A percentile compares a stretch with the other conserved stretches of the same genome.
phyloP scores from a whole-genome alignment of 164 flowering plant genomes.

The Malania oleifera region DNA sequence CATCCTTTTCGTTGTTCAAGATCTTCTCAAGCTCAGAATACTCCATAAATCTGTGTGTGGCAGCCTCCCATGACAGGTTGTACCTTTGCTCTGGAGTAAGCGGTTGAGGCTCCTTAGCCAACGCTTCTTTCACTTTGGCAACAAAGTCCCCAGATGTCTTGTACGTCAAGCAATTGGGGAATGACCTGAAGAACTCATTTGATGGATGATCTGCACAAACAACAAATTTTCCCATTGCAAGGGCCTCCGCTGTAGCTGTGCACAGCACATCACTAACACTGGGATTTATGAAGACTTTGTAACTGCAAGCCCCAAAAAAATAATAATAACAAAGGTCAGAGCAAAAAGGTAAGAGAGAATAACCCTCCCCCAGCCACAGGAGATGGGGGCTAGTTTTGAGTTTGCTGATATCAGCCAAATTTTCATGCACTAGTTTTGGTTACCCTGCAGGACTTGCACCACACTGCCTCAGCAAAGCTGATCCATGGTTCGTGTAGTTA shows the following conservation, averaged over 20 bases:
- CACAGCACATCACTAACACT: slow-evolving; percentile 89
- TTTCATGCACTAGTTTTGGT: no score
- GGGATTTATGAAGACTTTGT: slow-evolving; percentile 96
- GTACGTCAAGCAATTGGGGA: slow-evolving; percentile 95
- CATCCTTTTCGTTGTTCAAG: slow-evolving; percentile 25
- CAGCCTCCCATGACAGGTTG: slow-evolving; percentile 97
- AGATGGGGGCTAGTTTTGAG: no score
- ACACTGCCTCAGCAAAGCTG: neutral
- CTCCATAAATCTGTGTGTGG: slow-evolving; percentile 87
- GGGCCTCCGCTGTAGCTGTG: slow-evolving; percentile 99
- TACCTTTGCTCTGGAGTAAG: slow-evolving; percentile 81
- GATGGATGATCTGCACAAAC: slow-evolving; percentile 97
- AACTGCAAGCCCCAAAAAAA: slow-evolving; percentile 39
- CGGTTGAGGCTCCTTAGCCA: slow-evolving; percentile 71
- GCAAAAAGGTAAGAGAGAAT: neutral
- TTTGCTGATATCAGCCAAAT: no score
- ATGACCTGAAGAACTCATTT: slow-evolving; percentile 88
- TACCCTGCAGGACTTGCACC: neutral
- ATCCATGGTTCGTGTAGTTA: neutral
- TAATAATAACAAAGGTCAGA: slow-evolving; percentile 3
- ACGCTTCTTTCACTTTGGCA: slow-evolving; percentile 76
- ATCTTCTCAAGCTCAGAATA: slow-evolving; percentile 70
- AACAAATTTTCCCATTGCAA: slow-evolving; percentile 99
- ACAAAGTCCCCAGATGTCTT: slow-evolving; percentile 90
- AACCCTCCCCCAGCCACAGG: no score